A percentile compares a stretch with the other conserved stretches of the same genome.
Evolutionary conservation across 73 alveolate genomes (phyloP).

Genomic region (Uronychia setigera): DNA sequence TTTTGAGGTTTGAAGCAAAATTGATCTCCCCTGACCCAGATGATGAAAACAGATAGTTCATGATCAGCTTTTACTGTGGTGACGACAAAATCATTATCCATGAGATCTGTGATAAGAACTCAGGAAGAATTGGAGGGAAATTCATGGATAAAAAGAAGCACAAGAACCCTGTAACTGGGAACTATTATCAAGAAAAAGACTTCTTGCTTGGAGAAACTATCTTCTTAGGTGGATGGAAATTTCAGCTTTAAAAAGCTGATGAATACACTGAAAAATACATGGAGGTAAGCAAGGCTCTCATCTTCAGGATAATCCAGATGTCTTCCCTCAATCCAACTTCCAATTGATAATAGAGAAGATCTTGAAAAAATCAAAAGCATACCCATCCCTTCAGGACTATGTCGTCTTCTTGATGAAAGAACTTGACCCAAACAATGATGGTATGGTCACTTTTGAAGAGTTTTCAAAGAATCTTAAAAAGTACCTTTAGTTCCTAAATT

Average conservation of each 20-base stretch:
- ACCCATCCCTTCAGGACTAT: conserved; percentile 59
- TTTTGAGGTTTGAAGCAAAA: conserved; percentile 91
- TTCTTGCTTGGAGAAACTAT: conserved; percentile 88
- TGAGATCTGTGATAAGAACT: conserved; percentile 89
- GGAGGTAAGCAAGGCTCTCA: conserved; percentile 44
- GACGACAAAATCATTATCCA: conserved; percentile 94
- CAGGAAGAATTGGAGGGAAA: conserved; percentile 88
- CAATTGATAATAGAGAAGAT: conserved; percentile 67
- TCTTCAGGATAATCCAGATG: conserved; percentile 80
- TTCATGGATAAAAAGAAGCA: conserved; percentile 81
- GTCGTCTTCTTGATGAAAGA: conserved; percentile 45
- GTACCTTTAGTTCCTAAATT: conserved; percentile 12
- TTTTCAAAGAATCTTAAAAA: conserved; percentile 53
- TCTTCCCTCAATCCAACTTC: conserved; percentile 80
- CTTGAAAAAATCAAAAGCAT: conserved; percentile 46
- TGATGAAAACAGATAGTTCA: conserved; percentile 93
- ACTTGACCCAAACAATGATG: conserved; percentile 65
- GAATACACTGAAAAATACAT: conserved; percentile 89
- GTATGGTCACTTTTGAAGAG: conserved; percentile 59
- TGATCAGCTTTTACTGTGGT: conserved; percentile 92
- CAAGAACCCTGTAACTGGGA: conserved; percentile 79
- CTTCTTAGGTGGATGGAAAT: conserved; percentile 77
- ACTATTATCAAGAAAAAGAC: conserved; percentile 82
- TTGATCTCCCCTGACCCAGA: conserved; percentile 89
- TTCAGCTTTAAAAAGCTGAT: conserved; percentile 86